A percentile compares a stretch with the other conserved stretches of the same genome.
Evolutionary conservation across 164 flowering plant genomes (phyloP).

Genomic region (Vitis labrusca): DNA sequence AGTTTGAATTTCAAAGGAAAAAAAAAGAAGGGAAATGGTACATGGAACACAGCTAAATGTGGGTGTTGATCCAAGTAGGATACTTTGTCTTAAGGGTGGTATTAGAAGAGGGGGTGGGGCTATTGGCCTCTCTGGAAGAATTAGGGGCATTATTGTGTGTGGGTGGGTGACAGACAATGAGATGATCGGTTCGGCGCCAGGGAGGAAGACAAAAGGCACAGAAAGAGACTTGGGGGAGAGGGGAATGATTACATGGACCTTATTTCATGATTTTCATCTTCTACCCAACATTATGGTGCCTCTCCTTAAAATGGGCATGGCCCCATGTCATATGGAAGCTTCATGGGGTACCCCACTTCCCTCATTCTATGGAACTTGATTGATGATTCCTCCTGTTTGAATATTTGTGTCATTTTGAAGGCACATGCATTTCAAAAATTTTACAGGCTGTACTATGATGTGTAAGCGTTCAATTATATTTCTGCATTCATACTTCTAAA

Average conservation of each 20-base stretch:
- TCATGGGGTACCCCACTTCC: not conserved
- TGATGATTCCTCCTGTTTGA: not conserved
- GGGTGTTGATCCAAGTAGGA: not conserved
- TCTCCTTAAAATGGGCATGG: constrained; percentile 1
- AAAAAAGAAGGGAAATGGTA: not conserved
- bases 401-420: not conserved
- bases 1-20: not conserved
- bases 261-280: not conserved
- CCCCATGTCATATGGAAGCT: not conserved
- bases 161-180: no score
- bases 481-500: no score
- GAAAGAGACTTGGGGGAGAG: no score
- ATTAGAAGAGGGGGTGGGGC: not conserved
- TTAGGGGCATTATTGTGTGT: no score
- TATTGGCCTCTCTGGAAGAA: no score
- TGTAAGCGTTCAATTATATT: no score
- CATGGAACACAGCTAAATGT: not conserved
- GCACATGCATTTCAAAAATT: no score
- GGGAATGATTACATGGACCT: not conserved
- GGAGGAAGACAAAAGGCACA: no score
- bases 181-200: no score
- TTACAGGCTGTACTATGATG: no score
- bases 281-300: not conserved
- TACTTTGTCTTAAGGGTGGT: not conserved
- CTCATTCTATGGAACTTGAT: not conserved